phyloP scores from a whole-genome alignment of 1,139 yeast species.

The Hyphopichia burtonii region DNA sequence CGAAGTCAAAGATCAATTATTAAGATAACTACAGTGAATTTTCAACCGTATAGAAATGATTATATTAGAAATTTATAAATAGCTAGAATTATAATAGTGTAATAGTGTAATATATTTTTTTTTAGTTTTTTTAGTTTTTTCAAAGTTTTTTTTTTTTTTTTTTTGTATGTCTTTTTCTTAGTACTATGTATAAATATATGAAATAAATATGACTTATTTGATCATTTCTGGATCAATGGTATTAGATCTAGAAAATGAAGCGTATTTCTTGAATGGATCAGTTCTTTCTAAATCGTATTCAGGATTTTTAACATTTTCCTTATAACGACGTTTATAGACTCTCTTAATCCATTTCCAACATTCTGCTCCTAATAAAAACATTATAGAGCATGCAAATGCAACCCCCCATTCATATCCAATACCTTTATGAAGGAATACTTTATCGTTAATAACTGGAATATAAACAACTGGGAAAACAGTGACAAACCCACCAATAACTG shows the following conservation, averaged over 20 bases:
- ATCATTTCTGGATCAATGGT: constrained; percentile 19
- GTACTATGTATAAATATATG: background rate
- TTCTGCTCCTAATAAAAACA: constrained; percentile 61
- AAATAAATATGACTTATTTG: background rate
- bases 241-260: constrained; percentile 48
- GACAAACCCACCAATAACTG: constrained; percentile 65
- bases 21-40: constrained; percentile 24
- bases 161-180: background rate
- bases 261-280: constrained; percentile 58
- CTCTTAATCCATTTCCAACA: constrained; percentile 66
- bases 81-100: too few species aligned
- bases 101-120: too few species aligned
- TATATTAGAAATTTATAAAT: too few species aligned
- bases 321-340: constrained; percentile 40
- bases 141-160: background rate
- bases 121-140: background rate
- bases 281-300: constrained; percentile 57
- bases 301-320: constrained; percentile 44
- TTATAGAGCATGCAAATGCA: constrained; percentile 58
- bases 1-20: constrained; percentile 49
- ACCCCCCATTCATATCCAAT: constrained; percentile 83
- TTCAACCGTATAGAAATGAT: too few species aligned
- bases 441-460: constrained; percentile 77
- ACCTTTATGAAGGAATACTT: constrained; percentile 72
- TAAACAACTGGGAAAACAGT: constrained; percentile 78